These are phyloP conservation scores for Vickermania ingenoplastis DNA, from an alignment of 208 protist species.

Conservation along the genomic window DNA sequence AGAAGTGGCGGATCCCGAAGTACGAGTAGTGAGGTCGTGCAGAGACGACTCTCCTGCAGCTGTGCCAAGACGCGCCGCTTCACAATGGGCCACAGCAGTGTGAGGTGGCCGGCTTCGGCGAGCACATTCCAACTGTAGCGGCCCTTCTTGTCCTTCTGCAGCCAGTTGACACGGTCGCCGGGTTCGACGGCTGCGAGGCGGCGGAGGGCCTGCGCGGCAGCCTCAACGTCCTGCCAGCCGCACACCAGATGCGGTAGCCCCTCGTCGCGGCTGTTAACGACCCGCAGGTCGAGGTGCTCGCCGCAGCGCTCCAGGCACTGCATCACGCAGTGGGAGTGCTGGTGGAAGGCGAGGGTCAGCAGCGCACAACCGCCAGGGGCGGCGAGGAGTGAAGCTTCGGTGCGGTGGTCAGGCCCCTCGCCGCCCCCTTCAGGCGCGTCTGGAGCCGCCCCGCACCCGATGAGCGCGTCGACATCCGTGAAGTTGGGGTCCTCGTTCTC, in stretches of 20 bases:
- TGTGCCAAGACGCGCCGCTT: no score
- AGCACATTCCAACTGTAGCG: no score
- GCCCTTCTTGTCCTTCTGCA: no score
- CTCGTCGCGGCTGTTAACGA: neutral
- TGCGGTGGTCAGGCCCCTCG: neutral
- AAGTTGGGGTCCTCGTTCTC: neutral
- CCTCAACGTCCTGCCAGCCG: no score
- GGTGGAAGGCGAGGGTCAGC: neutral
- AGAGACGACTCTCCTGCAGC: no score
- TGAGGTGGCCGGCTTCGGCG: no score
- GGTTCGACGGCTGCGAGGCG: neutral
- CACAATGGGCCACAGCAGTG: no score
- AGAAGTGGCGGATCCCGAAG: no score
- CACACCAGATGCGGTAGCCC: neutral
- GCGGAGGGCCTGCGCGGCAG: no score
- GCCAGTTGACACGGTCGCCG: no score
- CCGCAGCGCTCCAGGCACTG: neutral
- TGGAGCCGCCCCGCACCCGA: neutral
- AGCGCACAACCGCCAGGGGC: neutral
- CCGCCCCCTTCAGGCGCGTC: neutral
- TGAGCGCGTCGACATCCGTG: neutral
- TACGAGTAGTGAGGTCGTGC: no score
- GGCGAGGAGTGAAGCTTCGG: neutral
- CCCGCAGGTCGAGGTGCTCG: neutral
- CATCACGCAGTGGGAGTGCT: neutral